Evolutionary conservation across 345 rosid species (phyloP).

Genomic region (Citrus maxima): DNA sequence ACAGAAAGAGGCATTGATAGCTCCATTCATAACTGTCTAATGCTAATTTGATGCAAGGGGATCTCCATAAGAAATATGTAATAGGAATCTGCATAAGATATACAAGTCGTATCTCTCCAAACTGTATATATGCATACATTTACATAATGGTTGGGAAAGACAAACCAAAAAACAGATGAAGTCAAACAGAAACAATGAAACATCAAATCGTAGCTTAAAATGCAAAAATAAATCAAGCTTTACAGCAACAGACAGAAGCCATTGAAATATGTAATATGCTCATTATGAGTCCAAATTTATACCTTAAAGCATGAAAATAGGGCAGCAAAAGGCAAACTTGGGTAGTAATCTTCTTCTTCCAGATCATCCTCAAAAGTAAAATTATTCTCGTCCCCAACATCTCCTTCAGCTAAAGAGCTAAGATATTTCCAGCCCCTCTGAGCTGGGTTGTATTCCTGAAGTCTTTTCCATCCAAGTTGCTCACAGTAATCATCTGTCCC

Average conservation of each 20-base stretch:
- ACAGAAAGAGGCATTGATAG: neutral
- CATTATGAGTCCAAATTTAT: neutral
- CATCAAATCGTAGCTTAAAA: neutral
- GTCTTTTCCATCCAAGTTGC: slow-evolving; percentile 70
- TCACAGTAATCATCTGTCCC: slow-evolving; percentile 79
- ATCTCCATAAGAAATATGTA: neutral
- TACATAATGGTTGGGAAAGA: neutral
- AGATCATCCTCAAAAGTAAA: slow-evolving; percentile 73
- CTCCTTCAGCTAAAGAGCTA: slow-evolving; percentile 56
- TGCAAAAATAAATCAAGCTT: neutral
- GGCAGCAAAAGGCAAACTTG: slow-evolving; percentile 95
- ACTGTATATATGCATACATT: neutral
- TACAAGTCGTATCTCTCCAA: neutral
- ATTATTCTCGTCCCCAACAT: slow-evolving; percentile 25
- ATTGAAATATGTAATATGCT: neutral
- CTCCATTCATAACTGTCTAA: neutral
- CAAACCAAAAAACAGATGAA: neutral
- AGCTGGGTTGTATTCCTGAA: slow-evolving; percentile 62
- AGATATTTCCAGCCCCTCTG: slow-evolving; percentile 88
- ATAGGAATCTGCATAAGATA: neutral
- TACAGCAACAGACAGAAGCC: neutral
- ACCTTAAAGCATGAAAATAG: slow-evolving; percentile 91
- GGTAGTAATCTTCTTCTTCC: slow-evolving; percentile 82
- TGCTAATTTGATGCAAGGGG: neutral
- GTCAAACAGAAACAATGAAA: neutral